phyloP scores from a whole-genome alignment of 495 filamentous ascomycete species.

The Melanomma pulvis-pyrius region DNA sequence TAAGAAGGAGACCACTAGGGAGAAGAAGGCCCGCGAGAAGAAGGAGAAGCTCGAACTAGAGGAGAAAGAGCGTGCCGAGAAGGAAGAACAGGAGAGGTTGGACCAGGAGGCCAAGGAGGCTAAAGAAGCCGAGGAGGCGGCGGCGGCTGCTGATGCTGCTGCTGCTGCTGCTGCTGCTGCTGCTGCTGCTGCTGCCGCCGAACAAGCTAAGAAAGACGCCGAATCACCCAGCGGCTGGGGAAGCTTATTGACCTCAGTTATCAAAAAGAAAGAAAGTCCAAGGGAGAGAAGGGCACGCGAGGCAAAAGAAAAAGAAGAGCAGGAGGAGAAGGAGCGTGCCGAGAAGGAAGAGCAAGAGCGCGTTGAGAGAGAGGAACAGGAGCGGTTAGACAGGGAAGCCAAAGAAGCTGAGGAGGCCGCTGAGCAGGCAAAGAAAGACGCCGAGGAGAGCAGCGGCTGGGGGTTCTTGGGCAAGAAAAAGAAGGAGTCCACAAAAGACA shows the following conservation, averaged over 20 bases:
- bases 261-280: slow-evolving; percentile 6
- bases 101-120: slow-evolving; percentile 37
- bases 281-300: not conserved
- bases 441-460: slow-evolving; percentile 6
- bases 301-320: slow-evolving; percentile 9
- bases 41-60: slow-evolving; percentile 19
- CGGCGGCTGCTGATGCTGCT: no score
- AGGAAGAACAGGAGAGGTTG: slow-evolving; percentile 23
- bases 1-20: slow-evolving; percentile 2
- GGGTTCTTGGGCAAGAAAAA: slow-evolving; percentile 1
- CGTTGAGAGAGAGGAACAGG: slow-evolving; percentile 27
- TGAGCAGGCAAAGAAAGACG: slow-evolving; percentile 3
- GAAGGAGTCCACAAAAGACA: slow-evolving; percentile 3
- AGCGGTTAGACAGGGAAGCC: slow-evolving; percentile 23
- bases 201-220: slow-evolving; percentile 14
- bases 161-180: slow-evolving; percentile 11
- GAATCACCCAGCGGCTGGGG: slow-evolving; percentile 11
- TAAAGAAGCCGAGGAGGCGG: slow-evolving; percentile 25
- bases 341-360: slow-evolving; percentile 25
- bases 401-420: slow-evolving; percentile 12
- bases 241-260: not conserved
- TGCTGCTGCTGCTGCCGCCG: no score
- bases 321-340: slow-evolving; percentile 10
- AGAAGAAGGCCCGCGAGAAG: slow-evolving; percentile 16
- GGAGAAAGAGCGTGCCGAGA: slow-evolving; percentile 23